Evolutionary conservation across 139 green algal genomes (phyloP).

Genomic region (Micractinium sp.): DNA sequence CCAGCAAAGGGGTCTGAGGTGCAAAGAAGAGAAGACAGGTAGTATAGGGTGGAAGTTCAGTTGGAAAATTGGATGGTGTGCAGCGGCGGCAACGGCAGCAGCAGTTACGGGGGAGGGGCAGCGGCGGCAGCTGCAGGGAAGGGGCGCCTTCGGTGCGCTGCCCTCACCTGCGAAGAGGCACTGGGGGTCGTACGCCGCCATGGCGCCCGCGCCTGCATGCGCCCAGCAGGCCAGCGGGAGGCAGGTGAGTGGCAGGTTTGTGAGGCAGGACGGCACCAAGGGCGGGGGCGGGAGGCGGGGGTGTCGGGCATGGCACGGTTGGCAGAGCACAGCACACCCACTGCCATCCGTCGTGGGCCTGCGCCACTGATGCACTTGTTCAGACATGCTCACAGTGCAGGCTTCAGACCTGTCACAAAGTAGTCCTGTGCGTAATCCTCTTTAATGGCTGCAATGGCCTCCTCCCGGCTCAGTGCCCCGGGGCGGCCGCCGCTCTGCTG

Average conservation of each 20-base stretch:
- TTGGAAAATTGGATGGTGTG: no score
- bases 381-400: neutral
- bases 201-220: constrained; percentile 48
- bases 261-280: no score
- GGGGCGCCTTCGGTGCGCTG: no score
- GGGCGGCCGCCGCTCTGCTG: neutral
- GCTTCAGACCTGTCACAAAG: constrained; percentile 62
- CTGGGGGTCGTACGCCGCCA: constrained; percentile 57
- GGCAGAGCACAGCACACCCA: neutral
- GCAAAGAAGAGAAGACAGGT: no score
- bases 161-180: constrained; percentile 71
- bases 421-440: constrained; percentile 80
- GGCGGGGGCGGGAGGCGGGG: no score
- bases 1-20: constrained; percentile 62
- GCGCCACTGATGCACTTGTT: neutral
- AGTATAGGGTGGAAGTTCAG: no score
- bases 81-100: no score
- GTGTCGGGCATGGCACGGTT: no score
- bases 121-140: no score
- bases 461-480: constrained; percentile 35
- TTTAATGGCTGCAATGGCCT: constrained; percentile 57
- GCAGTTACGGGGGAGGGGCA: no score
- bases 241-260: no score
- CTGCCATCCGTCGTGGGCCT: no score
- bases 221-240: neutral